phyloP scores from a whole-genome alignment of 345 rosid genomes.

The Populus tremula region DNA sequence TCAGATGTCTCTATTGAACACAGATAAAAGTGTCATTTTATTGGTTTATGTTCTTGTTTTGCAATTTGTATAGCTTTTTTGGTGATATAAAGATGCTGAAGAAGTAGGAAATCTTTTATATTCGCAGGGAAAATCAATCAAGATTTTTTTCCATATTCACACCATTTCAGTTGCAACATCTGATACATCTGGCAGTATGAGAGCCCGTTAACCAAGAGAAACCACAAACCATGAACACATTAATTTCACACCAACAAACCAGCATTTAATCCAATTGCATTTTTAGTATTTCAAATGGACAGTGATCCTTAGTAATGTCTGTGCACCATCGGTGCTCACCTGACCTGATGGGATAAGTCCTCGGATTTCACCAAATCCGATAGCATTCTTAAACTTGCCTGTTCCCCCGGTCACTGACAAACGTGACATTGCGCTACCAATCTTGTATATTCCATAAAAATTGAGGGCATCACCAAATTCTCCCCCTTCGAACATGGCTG shows the following conservation, averaged over 20 bases:
- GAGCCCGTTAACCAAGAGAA: conserved; percentile 3
- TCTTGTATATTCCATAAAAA: conserved; percentile 75
- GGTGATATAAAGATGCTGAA: neutral
- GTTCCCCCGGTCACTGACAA: conserved; percentile 86
- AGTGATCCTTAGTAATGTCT: conserved; percentile 60
- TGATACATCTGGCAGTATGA: conserved; percentile 1
- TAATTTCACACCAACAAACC: conserved; percentile 14
- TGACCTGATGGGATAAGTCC: conserved; percentile 74
- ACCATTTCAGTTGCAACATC: neutral
- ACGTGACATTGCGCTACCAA: conserved; percentile 68
- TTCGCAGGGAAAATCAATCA: neutral
- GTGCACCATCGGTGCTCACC: conserved; percentile 61
- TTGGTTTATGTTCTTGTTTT: neutral
- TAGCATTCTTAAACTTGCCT: conserved; percentile 69
- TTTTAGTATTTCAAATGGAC: conserved; percentile 54
- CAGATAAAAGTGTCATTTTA: neutral
- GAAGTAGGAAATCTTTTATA: neutral
- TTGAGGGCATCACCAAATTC: conserved; percentile 88
- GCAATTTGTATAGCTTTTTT: neutral
- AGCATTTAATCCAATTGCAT: neutral
- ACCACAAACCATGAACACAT: neutral
- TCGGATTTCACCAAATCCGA: conserved; percentile 65
- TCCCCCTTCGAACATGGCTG: conserved; percentile 88
- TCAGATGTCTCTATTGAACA: neutral
- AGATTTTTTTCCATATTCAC: neutral